Evolutionary conservation across 371 early-diverging fungal genomes (phyloP), one percentile per base, ranked within the genome.

Genomic region (Mucor circinelloides): DNA sequence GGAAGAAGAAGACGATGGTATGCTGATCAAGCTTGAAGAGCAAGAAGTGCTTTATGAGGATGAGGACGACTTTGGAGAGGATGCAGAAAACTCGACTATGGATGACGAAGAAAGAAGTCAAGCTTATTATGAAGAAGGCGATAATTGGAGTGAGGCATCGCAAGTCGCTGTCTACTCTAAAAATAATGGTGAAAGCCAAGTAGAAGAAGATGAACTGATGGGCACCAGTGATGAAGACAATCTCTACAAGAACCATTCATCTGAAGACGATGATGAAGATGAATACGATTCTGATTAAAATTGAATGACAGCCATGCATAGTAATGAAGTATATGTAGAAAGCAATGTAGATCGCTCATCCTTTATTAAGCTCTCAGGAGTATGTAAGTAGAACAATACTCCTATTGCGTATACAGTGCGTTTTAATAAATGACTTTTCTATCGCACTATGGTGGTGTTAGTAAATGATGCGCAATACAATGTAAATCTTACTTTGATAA

Each of bases 401-500:
- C 50, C 50, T 50, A 10, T 25, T 19, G 44, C 4, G 6, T 34
- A 34, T 34, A 34, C 0, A 10, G 1, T 9, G 1, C 10, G 23
- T 25, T 40, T 44, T 31, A 66, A 17, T 38, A 66, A 21, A 58
- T 52, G 2, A 52, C 59, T 52, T 42, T 58, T 52, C 23, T 59
- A 19, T 66, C 52, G 31, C 15, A 10, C 64, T 64, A 58, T 42
- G 13, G 27, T 31, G 19, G 40, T 7, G 40, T 44, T 57, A 31
- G 38, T 57, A 21, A 7, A 56, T 63, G 27, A 34, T 34, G 8
- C 23, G 25, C 4, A 17, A 27, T 54, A 13, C 21, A n/a, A 50
- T 32, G 34, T 5, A 50, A 21, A 48, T 42, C 44, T 40, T 72
- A 80, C 74, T 63, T 71, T 79, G 64, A 95, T 93, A 61, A 92